Conservation (phyloP, 2,329 filamentous ascomycete genomes). For the Epichloe brachyelytri region DNA sequence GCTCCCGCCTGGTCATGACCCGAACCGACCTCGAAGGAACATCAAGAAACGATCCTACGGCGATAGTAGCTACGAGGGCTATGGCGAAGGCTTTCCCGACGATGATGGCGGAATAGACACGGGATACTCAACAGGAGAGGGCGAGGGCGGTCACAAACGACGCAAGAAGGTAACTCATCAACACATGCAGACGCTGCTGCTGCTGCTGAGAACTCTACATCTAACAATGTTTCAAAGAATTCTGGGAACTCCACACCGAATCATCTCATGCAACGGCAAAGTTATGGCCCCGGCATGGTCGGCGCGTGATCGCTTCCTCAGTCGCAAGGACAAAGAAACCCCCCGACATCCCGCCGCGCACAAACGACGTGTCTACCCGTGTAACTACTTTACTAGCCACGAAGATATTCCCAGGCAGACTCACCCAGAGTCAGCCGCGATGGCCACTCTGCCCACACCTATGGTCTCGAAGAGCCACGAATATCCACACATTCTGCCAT, state of each 20-base stretch:
- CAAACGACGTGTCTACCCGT: not conserved
- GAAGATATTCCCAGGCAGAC: not conserved
- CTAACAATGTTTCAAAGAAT: constrained; percentile 27
- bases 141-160: constrained; percentile 52
- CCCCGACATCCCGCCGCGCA: not conserved
- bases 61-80: constrained; percentile 62
- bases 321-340: not conserved
- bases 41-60: constrained; percentile 66
- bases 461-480: not conserved
- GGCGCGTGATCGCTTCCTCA: constrained; percentile 30
- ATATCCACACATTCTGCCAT: not conserved
- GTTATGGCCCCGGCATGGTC: constrained; percentile 46
- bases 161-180: constrained; percentile 45
- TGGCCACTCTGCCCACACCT: not conserved
- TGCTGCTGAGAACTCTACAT: constrained; percentile 3
- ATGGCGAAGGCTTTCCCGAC: constrained; percentile 58
- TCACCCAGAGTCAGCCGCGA: not conserved
- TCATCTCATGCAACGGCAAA: constrained; percentile 34
- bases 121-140: constrained; percentile 61
- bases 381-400: not conserved
- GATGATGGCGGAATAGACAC: constrained; percentile 46
- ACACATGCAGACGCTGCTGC: not conserved
- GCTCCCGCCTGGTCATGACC: constrained; percentile 28
- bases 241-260: constrained; percentile 30
- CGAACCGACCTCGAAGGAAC: constrained; percentile 46